A percentile compares a stretch with the other conserved stretches of the same genome.
phyloP scores from a whole-genome alignment of 192 early-diverging fungal species.

The Mortierella antarctica region DNA sequence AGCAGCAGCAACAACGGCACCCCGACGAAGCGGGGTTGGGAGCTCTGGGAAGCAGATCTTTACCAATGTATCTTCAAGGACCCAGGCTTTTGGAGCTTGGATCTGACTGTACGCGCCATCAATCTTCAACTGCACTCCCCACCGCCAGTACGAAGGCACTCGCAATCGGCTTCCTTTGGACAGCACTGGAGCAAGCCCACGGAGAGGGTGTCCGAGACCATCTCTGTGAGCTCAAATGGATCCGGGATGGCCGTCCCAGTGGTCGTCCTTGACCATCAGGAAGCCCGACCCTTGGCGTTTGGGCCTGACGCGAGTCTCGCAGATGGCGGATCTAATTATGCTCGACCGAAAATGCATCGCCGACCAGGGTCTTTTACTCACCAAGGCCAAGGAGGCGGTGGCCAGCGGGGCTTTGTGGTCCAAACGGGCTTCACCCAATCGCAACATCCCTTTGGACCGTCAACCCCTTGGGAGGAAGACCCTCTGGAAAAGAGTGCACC shows the following conservation, averaged over 20 bases:
- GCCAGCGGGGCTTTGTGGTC: conserved; percentile 33
- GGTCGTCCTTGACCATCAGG: not conserved
- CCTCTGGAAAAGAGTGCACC: conserved; percentile 7
- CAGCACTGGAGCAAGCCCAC: not conserved
- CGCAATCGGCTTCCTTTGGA: not conserved
- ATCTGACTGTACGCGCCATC: conserved; percentile 32
- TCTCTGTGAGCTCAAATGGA: conserved; percentile 32
- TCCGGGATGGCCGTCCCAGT: conserved; percentile 30
- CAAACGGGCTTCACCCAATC: not conserved
- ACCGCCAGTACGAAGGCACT: too few species aligned
- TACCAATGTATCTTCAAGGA: conserved; percentile 51
- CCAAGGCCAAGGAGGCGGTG: not conserved
- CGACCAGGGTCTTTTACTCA: conserved; percentile 29
- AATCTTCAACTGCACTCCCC: conserved; percentile 18
- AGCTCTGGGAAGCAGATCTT: conserved; percentile 50
- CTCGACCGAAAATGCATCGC: conserved; percentile 25
- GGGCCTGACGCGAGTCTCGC: too few species aligned
- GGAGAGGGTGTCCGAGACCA: not conserved
- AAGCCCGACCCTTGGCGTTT: not conserved
- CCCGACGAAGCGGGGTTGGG: conserved; percentile 39
- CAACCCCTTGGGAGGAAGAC: not conserved
- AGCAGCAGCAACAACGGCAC: not conserved
- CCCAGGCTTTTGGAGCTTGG: conserved; percentile 45
- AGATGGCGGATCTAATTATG: not conserved
- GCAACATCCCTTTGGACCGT: not conserved